These are phyloP conservation scores for Claviceps cyperi DNA, from an alignment of 2,329 filamentous ascomycete species.

Conservation along the genomic window DNA sequence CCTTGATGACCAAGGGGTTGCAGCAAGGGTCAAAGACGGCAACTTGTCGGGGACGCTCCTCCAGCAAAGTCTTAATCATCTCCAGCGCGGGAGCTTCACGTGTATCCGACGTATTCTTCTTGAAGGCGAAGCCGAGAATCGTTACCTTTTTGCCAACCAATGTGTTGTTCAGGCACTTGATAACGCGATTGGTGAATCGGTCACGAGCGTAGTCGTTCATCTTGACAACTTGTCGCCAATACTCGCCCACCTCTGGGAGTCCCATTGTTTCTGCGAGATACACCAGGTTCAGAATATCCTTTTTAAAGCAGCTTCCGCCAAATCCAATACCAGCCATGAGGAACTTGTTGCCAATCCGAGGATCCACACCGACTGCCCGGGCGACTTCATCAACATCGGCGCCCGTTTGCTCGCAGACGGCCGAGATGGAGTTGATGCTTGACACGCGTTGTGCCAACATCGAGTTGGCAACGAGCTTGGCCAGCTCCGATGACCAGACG, in stretches of 20 bases:
- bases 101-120: slow-evolving; percentile 65
- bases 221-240: slow-evolving; percentile 59
- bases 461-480: slow-evolving; percentile 67
- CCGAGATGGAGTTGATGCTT: slow-evolving; percentile 70
- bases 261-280: slow-evolving; percentile 60
- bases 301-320: slow-evolving; percentile 69
- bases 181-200: slow-evolving; percentile 52
- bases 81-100: slow-evolving; percentile 56
- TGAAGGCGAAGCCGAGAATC: slow-evolving; percentile 64
- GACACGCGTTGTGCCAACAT: slow-evolving; percentile 70
- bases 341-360: slow-evolving; percentile 58
- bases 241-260: slow-evolving; percentile 56
- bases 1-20: slow-evolving; percentile 33
- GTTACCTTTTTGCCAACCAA: slow-evolving; percentile 56
- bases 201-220: slow-evolving; percentile 66
- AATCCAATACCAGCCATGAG: slow-evolving; percentile 65
- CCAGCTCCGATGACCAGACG: slow-evolving; percentile 62
- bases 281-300: slow-evolving; percentile 60
- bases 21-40: slow-evolving; percentile 55
- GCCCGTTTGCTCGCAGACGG: slow-evolving; percentile 62
- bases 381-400: slow-evolving; percentile 64
- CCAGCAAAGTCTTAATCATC: slow-evolving; percentile 49
- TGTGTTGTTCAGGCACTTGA: slow-evolving; percentile 53
- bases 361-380: slow-evolving; percentile 51
- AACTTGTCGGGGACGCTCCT: slow-evolving; percentile 49